Evolutionary conservation across 768 basidiomycete species (phyloP), one percentile per base, ranked within the genome.

Genomic region (Thelephora aurantiotincta): DNA sequence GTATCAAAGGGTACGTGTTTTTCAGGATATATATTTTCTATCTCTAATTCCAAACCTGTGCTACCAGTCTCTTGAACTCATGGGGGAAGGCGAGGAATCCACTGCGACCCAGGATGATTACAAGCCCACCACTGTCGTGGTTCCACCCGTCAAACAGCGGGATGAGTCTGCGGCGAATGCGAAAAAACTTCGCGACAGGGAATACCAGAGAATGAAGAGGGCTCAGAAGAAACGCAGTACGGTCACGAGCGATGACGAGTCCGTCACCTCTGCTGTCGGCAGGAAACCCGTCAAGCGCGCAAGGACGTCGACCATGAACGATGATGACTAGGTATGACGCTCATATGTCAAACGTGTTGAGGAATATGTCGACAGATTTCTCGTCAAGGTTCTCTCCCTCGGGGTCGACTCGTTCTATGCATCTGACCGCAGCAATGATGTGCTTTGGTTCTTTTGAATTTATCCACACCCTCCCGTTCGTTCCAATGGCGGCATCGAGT

Each of bases 401-500:
- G 18, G 82, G 75, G 61, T 94, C 89, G 11, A 77, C 80, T 13
- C 75, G 79, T 59, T 91, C 82, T 35, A 98, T 81, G 57, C 88
- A 87, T 43, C 87, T 74, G 49, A 77, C 68, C 19, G 82, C 67
- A 5, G 80, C 80, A 45, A 97, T 84, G 9, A 78, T 82, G 55
- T 87, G 78, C 53, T 72, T 77, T 11, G 72, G 64, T 37, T 86
- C 80, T 54, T 81, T 80, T 6, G 89, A 69, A 50, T 71, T 83
- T 54, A 97, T 63, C 94, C 94, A 98, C 14, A 96, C 77, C 37
- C 85, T 76, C 2, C 93, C 94, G 58, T 99, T 99, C 62, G 86
- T 69, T 0, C 96, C 96, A 1, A 91, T 78, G 1, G 91, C 93
- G 2, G 71, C 76, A 57, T 98, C 93, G 43, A 96, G 72, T 6